A percentile compares a stretch with the other conserved stretches of the same genome.
phyloP scores from a whole-genome alignment of 1,284 basidiomycete genomes.

The Sutorius eximius region DNA sequence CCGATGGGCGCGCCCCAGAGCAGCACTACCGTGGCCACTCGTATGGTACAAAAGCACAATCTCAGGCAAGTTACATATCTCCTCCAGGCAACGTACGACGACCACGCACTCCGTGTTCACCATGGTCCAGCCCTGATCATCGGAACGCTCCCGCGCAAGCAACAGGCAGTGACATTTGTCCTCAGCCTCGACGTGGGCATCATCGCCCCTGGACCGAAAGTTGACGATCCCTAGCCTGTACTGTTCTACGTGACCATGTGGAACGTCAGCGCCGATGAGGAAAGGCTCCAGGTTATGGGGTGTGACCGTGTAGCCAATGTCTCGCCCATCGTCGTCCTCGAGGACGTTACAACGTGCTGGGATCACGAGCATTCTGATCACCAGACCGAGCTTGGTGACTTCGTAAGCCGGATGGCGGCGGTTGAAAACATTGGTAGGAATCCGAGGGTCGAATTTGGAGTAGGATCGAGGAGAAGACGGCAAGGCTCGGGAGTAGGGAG shows the following conservation, averaged over 20 bases:
- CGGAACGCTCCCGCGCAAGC: conserved; percentile 6
- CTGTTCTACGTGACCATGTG: conserved; percentile 1
- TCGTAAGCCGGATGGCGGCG: conserved; percentile 16
- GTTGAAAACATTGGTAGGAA: conserved; percentile 1
- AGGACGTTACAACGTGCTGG: conserved; percentile 16
- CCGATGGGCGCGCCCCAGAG: conserved; percentile 1
- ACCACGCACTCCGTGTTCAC: conserved; percentile 22
- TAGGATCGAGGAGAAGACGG: conserved; percentile 18
- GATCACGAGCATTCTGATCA: conserved; percentile 12
- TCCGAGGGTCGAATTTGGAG: conserved; percentile 7
- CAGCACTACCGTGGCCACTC: neutral
- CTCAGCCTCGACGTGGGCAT: neutral
- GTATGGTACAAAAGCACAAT: conserved; percentile 15
- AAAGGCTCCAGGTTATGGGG: conserved; percentile 15
- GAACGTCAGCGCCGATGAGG: conserved; percentile 9
- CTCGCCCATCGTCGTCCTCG: conserved; percentile 9
- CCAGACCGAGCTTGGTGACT: conserved; percentile 19
- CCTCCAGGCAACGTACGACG: conserved; percentile 15
- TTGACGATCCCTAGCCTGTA: conserved; percentile 18
- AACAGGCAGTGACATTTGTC: conserved; percentile 19
- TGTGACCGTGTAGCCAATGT: conserved; percentile 15
- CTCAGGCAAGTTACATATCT: conserved; percentile 3
- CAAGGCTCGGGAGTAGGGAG: conserved; percentile 19
- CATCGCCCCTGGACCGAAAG: neutral
- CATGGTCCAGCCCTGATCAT: conserved; percentile 17